Conservation (phyloP, 768 basidiomycete species). For the Tephrocybe rancida region DNA sequence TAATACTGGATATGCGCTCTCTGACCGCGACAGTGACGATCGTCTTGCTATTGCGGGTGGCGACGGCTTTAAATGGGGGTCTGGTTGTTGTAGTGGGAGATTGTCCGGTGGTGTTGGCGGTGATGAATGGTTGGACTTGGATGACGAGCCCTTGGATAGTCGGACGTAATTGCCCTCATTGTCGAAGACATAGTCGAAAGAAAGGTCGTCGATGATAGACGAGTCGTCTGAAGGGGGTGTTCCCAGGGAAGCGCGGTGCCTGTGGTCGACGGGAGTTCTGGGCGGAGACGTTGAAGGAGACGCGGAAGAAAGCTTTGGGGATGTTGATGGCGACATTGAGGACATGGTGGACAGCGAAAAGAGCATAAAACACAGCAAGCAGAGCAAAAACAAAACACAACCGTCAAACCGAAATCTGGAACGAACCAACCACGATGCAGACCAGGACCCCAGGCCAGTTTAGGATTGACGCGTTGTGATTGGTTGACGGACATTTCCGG, state of each 20-base stretch:
- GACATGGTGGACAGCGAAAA: constrained; percentile 29
- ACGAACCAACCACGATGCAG: constrained; percentile 34
- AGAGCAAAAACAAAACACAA: constrained; percentile 21
- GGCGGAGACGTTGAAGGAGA: constrained; percentile 39
- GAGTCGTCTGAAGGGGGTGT: constrained; percentile 57
- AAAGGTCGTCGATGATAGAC: constrained; percentile 62
- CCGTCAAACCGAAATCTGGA: constrained; percentile 14
- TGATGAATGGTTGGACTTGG: constrained; percentile 46
- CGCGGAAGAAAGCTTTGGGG: constrained; percentile 18
- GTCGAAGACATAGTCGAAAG: constrained; percentile 65
- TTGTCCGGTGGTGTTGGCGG: constrained; percentile 48
- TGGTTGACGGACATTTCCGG: constrained; percentile 20
- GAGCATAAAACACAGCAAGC: constrained; percentile 27
- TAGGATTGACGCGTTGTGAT: constrained; percentile 11
- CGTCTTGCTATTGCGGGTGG: constrained; percentile 46
- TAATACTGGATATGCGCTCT: constrained; percentile 60
- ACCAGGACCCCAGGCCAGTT: constrained; percentile 24
- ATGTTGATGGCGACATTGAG: constrained; percentile 16
- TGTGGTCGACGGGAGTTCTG: constrained; percentile 37
- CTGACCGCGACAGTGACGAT: constrained; percentile 64
- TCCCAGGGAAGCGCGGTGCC: constrained; percentile 30
- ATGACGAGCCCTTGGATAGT: constrained; percentile 51
- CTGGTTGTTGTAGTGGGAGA: constrained; percentile 35
- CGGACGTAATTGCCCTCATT: constrained; percentile 58
- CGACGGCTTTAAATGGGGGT: constrained; percentile 36